Base-by-base conservation (phyloP, 140 eudicot species). In the Flaveria floridana region DNA sequence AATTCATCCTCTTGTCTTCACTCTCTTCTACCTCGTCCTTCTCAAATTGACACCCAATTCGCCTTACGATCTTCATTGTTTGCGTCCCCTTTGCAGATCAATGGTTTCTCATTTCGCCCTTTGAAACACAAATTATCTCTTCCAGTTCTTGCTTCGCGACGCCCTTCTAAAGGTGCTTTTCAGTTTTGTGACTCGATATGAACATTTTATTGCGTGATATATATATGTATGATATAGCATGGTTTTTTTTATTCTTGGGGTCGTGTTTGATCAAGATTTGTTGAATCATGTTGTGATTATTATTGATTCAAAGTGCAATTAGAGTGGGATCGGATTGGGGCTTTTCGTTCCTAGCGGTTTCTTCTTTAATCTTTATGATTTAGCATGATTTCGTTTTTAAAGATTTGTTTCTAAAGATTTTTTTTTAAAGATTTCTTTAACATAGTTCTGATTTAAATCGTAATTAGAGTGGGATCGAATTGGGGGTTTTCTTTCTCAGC, bases 131-230 rank as follows among this genome's bases (percentile, higher is more conserved):
- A 16, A 14, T 71, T 67, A 4, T 34, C 66, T 63, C 50, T 71
- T 63, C 68, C 41, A 51, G 13, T 72, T 51, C 58, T 79, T 37
- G 73, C 78, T 8, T 63, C 72, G 78, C 68, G 23, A 71, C 74
- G 74, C 68, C 68, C 76, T 52, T 72, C 78, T 14, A 79, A 71
- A 79, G 82, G 82, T 79, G 64, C 13, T 2, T 21, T 65, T 78
- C 23, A 46, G 1, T 6, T 41, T 7, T 74, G 8, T 16, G 21
- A 74, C 46, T 53, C 9, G 3, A 39, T 20, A 14, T 70, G 10
- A 34, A 34, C 16, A 20, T 34, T 59, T 68, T 70, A 26, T 62
- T 62, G 37, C 37, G 37, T 30, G 6, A 30, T 30, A 30, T 30
- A 28, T 28, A 30, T 30, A 0, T 30, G 4, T 4, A 30, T 34